phyloP scores from a whole-genome alignment of 2,329 filamentous ascomycete genomes.

The Clathrospora elynae region DNA sequence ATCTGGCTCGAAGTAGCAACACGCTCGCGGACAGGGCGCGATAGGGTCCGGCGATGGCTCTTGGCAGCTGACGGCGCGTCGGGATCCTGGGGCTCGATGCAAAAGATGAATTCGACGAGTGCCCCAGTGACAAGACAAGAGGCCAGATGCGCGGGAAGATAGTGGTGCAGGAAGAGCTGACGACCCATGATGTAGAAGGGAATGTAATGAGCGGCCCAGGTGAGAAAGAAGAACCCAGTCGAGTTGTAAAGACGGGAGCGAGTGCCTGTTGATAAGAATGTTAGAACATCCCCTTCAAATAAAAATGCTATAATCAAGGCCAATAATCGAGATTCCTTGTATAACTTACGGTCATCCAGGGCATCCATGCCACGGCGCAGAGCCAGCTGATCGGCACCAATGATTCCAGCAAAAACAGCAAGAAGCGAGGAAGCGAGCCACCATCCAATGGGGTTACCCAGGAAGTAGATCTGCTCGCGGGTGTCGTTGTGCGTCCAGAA shows the following conservation, averaged over 20 bases:
- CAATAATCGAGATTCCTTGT: constrained; percentile 2
- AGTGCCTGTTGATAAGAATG: constrained; percentile 63
- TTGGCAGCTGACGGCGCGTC: constrained; percentile 45
- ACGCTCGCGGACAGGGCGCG: constrained; percentile 79
- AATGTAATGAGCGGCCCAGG: constrained; percentile 96
- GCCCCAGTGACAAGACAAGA: constrained; percentile 89
- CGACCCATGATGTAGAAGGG: constrained; percentile 98
- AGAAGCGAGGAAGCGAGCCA: constrained; percentile 93
- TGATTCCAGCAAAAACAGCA: constrained; percentile 89
- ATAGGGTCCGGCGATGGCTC: constrained; percentile 52
- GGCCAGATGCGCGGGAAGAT: constrained; percentile 90
- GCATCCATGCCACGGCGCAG: constrained; percentile 91
- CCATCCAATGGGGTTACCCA: constrained; percentile 96
- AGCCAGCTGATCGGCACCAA: constrained; percentile 91
- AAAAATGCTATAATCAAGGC: constrained; percentile 8
- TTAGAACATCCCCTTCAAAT: constrained; percentile 13
- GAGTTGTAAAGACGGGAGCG: constrained; percentile 96
- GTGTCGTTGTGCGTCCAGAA: constrained; percentile 99
- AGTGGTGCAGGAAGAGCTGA: constrained; percentile 97
- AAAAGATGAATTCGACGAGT: constrained; percentile 94
- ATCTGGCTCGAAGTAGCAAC: constrained; percentile 78
- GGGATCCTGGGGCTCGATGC: constrained; percentile 71
- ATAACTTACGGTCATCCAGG: constrained; percentile 82
- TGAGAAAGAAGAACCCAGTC: constrained; percentile 98
- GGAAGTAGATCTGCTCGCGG: constrained; percentile 95